Conservation (phyloP, 495 filamentous ascomycete genomes). For the Glonium stellatum region DNA sequence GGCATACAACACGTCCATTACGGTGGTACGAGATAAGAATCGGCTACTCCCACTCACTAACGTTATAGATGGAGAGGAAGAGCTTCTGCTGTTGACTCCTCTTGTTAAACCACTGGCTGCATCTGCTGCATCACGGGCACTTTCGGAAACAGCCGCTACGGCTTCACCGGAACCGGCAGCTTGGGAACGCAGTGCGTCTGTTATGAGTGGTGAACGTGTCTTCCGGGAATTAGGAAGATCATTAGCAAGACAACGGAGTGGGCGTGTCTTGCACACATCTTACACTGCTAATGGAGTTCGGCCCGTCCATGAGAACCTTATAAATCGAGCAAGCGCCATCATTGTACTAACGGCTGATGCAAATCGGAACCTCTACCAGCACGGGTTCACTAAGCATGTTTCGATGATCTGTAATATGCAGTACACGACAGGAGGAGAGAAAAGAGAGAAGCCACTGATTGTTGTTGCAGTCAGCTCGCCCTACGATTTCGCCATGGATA, state of each 20-base stretch:
- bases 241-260: conserved; percentile 70
- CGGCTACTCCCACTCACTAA: conserved; percentile 70
- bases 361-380: conserved; percentile 82
- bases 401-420: conserved; percentile 86
- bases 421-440: conserved; percentile 48
- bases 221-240: conserved; percentile 78
- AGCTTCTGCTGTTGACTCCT: conserved; percentile 74
- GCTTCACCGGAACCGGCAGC: conserved; percentile 47
- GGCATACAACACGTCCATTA: conserved; percentile 80
- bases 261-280: conserved; percentile 79
- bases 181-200: conserved; percentile 55
- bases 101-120: conserved; percentile 80
- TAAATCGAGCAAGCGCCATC: conserved; percentile 76
- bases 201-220: conserved; percentile 80
- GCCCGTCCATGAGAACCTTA: conserved; percentile 82
- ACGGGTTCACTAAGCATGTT: conserved; percentile 86
- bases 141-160: conserved; percentile 40
- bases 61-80: conserved; percentile 70
- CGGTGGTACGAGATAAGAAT: conserved; percentile 76
- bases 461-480: conserved; percentile 88
- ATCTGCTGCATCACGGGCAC: conserved; percentile 58
- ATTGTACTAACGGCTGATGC: conserved; percentile 86
- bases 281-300: conserved; percentile 86
- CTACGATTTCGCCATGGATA: conserved; percentile 92
- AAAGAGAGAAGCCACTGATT: conserved; percentile 58